Base-by-base conservation (phyloP, 2,329 filamentous ascomycete species). In the Colletotrichum lupini region DNA sequence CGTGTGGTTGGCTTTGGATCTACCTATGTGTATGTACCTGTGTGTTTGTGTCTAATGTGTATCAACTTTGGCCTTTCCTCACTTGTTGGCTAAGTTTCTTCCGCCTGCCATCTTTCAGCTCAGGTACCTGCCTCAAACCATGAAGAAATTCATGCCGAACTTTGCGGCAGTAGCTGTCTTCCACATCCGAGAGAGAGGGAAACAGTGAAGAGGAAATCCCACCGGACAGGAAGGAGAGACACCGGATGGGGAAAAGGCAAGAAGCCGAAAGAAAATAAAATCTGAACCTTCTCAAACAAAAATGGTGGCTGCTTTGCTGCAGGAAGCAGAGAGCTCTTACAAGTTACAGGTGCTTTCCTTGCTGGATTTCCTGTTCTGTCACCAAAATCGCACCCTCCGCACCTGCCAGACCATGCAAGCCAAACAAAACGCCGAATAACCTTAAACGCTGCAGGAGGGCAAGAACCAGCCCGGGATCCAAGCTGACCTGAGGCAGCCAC, bases 381-480 rank as follows among this genome's bases (percentile, higher is more conserved):
- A 26, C 28, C 30, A 59, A 14, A n/a, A n/a, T 22, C n/a, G 24
- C 55, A 59, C 26, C 26, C 24, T 28, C 46, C 52, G 58, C 58
- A 64, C 46, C 53, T 69, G 66, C 60, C 67, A 64, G 59, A 26
- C 55, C 26, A 65, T 73, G 66, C 59, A 68, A 32, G 53, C 42
- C 70, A 64, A 52, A 60, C 70, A 73, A 65, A 73, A 73, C 70
- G 65, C 70, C 42, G 42, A 65, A 69, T 49, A 65, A 70, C 66
- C 70, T 69, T 70, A 69, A 69, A 65, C 24, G 7, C 14, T 35
- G 11, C 11, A 19, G 37, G 42, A 55, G 19, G 24, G 60, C 12
- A 8, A 26, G 26, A 42, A 24, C 55, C 55, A 57, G 26, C 67
- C 11, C n/a, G 19, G 58, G 28, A 49, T 65, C 46, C 55, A 42